Evolutionary conservation across 2,329 filamentous ascomycete species (phyloP).

Genomic region (Teratosphaeria epicoccoides): DNA sequence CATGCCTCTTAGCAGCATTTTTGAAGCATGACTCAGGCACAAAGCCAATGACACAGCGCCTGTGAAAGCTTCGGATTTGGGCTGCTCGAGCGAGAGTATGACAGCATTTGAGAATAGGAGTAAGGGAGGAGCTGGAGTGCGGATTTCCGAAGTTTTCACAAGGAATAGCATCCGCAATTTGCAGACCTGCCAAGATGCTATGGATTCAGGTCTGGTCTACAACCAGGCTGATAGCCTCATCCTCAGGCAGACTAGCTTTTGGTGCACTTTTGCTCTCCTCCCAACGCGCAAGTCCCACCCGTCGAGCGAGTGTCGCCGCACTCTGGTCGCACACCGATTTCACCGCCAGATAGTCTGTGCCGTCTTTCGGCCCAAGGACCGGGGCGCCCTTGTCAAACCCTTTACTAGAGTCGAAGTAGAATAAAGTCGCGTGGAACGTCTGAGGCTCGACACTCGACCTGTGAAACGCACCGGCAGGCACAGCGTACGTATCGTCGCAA

Average conservation of each 20-base stretch:
- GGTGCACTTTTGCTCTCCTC: neutral
- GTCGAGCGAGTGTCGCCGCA: neutral
- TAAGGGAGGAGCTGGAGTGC: too few species aligned
- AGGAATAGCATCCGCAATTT: too few species aligned
- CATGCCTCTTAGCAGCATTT: too few species aligned
- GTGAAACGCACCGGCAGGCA: neutral
- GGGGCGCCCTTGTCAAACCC: neutral
- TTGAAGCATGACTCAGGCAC: too few species aligned
- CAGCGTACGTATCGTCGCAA: neutral
- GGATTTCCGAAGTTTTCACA: too few species aligned
- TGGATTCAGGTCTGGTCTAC: neutral
- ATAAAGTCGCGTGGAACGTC: neutral
- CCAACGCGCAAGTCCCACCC: neutral
- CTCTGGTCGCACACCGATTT: neutral
- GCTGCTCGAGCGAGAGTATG: too few species aligned
- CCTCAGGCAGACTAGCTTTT: neutral
- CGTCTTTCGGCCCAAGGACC: neutral
- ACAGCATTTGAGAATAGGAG: too few species aligned
- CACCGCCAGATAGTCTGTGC: neutral
- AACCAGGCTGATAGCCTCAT: neutral
- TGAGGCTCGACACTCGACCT: neutral
- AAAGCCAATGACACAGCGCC: too few species aligned
- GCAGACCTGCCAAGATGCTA: neutral
- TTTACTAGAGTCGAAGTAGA: neutral
- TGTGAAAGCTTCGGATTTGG: too few species aligned